Percentiles rank a stretch among this genome's conserved stretches.
phyloP scores from a whole-genome alignment of 352 stramenopile genomes.

The Stephanocyclus meneghinianus region DNA sequence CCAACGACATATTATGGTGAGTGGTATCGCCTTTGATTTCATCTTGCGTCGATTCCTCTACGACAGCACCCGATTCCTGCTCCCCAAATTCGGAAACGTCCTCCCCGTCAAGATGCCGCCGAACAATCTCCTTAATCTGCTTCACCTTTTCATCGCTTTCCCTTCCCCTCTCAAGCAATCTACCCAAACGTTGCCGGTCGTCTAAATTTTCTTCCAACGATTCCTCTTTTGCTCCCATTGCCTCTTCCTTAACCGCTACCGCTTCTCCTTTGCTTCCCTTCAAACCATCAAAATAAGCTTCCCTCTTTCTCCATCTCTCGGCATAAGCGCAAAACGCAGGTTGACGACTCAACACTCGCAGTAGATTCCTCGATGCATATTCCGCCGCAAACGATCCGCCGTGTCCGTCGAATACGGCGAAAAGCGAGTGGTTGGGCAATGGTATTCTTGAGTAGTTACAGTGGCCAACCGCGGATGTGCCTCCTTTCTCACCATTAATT shows the following conservation, averaged over 20 bases:
- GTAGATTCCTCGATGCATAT: conserved; percentile 69
- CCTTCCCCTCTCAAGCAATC: conserved; percentile 28
- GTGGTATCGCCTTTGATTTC: background rate
- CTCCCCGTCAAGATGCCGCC: conserved; percentile 22
- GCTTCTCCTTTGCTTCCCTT: background rate
- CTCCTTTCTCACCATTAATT: background rate
- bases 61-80: conserved; percentile 18
- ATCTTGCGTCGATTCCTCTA: background rate
- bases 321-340: conserved; percentile 66
- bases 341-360: conserved; percentile 60
- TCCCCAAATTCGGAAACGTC: background rate
- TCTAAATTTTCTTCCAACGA: background rate
- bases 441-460: background rate
- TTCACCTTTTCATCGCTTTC: conserved; percentile 42
- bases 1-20: conserved; percentile 7
- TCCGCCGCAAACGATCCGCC: conserved; percentile 79
- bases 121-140: conserved; percentile 43
- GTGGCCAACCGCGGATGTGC: background rate
- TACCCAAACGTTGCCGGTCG: conserved; percentile 16
- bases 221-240: background rate
- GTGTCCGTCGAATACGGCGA: conserved; percentile 85
- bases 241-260: background rate
- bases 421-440: conserved; percentile 73
- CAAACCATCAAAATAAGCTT: conserved; percentile 34
- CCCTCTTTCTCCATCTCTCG: conserved; percentile 34